A percentile compares a stretch with the other conserved stretches of the same genome.
phyloP scores from a whole-genome alignment of 805 yeast genomes.

The Metschnikowia henanensis region DNA sequence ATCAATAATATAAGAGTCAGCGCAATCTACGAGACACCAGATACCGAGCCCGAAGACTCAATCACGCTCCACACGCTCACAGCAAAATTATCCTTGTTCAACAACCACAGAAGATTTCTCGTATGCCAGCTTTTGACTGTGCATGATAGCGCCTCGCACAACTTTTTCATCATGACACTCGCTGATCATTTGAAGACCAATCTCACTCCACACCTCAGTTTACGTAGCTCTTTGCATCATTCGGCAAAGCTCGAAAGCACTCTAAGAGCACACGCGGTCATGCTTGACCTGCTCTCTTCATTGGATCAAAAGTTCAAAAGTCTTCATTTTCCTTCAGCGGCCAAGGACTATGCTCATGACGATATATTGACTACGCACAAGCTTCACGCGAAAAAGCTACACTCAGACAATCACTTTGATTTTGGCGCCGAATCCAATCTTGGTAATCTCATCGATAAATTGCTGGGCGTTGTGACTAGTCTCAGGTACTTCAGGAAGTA shows the following conservation, averaged over 20 bases:
- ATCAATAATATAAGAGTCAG: constrained; percentile 36
- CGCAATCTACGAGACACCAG: constrained; percentile 13
- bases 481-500: constrained; percentile 39
- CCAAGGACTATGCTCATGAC: constrained; percentile 18
- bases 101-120: constrained; percentile 36
- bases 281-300: constrained; percentile 21
- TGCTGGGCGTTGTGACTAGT: constrained; percentile 34
- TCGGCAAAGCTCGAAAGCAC: constrained; percentile 20
- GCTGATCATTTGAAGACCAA: constrained; percentile 20
- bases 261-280: constrained; percentile 25
- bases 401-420: constrained; percentile 7
- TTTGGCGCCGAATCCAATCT: constrained; percentile 20
- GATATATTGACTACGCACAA: constrained; percentile 10
- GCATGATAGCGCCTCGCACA: constrained; percentile 29
- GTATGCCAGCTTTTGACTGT: constrained; percentile 39
- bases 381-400: not conserved
- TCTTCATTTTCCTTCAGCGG: constrained; percentile 7
- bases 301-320: constrained; percentile 30
- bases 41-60: constrained; percentile 4
- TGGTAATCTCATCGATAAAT: constrained; percentile 28
- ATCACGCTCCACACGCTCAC: constrained; percentile 17
- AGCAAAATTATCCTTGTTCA: constrained; percentile 28
- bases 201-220: constrained; percentile 1
- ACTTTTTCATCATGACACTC: constrained; percentile 33
- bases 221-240: constrained; percentile 18